Conservation (phyloP, 163 green algal genomes). For the Chlamydomonas reinhardtii region DNA sequence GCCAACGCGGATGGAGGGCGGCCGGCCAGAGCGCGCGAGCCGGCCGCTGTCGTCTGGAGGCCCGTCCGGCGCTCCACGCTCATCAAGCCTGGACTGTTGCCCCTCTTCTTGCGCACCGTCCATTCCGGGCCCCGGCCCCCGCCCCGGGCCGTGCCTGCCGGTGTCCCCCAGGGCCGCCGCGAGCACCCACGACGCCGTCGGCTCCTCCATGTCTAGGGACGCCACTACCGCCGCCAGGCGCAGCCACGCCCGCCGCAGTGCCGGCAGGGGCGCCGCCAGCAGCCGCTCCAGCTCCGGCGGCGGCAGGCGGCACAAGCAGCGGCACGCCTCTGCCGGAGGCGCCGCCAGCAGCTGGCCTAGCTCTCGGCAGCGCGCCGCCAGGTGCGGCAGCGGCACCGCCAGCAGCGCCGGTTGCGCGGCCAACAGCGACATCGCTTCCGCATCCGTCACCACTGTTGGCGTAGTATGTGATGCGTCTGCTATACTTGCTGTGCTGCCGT, state of each 20-base stretch:
- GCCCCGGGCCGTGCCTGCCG: too few relatives aligned
- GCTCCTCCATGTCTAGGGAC: background rate
- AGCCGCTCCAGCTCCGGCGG: constrained; percentile 15
- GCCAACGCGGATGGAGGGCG: too few relatives aligned
- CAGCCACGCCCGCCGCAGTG: background rate
- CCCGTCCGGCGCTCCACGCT: too few relatives aligned
- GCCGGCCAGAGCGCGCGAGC: too few relatives aligned
- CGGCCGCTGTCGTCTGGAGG: too few relatives aligned
- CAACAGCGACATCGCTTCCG: constrained; percentile 19
- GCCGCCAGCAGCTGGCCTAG: background rate
- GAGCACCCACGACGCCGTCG: background rate
- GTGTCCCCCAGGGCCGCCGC: too few relatives aligned
- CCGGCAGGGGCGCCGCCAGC: background rate
- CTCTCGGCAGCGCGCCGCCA: background rate
- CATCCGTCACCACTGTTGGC: background rate
- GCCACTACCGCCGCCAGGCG: background rate
- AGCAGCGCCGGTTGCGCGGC: constrained; percentile 36
- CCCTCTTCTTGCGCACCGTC: background rate
- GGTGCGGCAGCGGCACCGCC: background rate
- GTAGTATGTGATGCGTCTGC: background rate
- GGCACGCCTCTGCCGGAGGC: constrained; percentile 1
- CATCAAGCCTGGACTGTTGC: background rate
- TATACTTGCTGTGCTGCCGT: background rate
- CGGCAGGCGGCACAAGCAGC: background rate
- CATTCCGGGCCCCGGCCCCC: too few relatives aligned